Evolutionary conservation across 306 rosid species (phyloP).

Genomic region (Benincasa hispida): DNA sequence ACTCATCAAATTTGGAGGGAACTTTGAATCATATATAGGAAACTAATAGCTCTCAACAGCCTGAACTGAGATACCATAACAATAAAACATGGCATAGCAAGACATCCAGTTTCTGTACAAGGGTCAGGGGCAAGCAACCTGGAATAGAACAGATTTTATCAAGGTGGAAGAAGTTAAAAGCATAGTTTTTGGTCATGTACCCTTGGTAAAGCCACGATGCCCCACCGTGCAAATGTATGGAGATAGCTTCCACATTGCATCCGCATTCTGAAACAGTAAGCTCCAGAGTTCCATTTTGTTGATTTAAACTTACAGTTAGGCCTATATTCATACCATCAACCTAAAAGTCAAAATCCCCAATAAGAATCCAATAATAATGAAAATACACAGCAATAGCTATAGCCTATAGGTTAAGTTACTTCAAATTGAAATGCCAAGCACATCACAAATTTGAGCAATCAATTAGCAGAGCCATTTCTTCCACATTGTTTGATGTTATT

Average conservation of each 20-base stretch:
- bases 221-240: conserved; percentile 67
- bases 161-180: background rate
- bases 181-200: conserved; percentile 25
- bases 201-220: conserved; percentile 87
- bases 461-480: background rate
- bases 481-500: background rate
- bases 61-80: background rate
- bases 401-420: background rate
- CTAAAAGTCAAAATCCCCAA: conserved; percentile 30
- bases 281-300: conserved; percentile 54
- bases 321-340: conserved; percentile 63
- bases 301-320: conserved; percentile 38
- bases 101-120: background rate
- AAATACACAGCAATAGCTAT: background rate
- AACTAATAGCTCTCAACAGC: background rate
- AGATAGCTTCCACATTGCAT: conserved; percentile 44
- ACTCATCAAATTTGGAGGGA: background rate
- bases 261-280: conserved; percentile 50
- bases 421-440: background rate
- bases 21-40: background rate
- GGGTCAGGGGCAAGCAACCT: background rate
- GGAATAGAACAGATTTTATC: background rate
- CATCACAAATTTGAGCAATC: background rate
- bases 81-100: background rate
- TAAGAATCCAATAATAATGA: background rate